phyloP scores from a whole-genome alignment of 75 land plant species.

The Cunninghamia lanceolata region DNA sequence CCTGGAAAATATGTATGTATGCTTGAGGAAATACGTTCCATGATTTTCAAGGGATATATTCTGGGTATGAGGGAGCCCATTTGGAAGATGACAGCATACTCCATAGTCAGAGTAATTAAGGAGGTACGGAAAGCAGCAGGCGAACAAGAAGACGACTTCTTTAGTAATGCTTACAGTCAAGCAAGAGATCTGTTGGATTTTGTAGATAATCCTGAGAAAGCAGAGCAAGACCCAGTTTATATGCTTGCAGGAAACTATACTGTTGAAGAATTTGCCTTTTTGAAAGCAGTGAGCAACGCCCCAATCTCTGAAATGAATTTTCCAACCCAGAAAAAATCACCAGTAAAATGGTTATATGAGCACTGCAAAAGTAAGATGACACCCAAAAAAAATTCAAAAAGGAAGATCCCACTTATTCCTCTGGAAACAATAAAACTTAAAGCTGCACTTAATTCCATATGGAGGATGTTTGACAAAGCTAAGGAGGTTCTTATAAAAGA shows the following conservation, averaged over 20 bases:
- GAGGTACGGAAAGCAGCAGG: not conserved
- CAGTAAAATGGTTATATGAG: not conserved
- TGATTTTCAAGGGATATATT: not conserved
- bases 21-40: not conserved
- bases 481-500: not conserved
- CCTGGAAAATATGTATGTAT: not conserved
- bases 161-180: not conserved
- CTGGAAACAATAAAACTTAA: not conserved
- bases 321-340: not conserved
- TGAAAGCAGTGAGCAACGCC: not conserved
- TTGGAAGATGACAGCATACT: not conserved
- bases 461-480: not conserved
- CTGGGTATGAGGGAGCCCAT: not conserved
- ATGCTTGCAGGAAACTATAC: not conserved
- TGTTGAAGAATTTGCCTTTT: not conserved
- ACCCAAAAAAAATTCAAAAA: not conserved
- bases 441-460: not conserved
- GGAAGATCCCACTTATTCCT: not conserved
- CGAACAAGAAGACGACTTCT: not conserved
- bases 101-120: not conserved
- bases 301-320: not conserved
- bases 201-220: not conserved
- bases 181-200: conserved; percentile 3
- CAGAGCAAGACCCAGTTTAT: not conserved
- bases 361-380: not conserved